Conservation (phyloP, 2,329 filamentous ascomycete species). For the Penicillium thymicola region DNA sequence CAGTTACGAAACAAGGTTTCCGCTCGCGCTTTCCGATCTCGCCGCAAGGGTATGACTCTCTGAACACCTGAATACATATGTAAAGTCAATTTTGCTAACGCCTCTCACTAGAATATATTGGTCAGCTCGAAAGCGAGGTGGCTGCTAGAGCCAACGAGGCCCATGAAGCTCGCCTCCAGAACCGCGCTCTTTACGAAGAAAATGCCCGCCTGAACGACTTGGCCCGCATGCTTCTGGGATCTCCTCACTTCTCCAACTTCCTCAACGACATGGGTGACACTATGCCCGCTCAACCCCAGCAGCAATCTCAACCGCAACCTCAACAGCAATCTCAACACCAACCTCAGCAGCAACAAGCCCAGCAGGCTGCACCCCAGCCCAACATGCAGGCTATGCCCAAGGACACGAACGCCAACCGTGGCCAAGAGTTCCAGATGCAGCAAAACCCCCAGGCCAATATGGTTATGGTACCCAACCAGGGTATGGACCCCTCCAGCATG, state of each 20-base stretch:
- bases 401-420: slow-evolving; percentile 61
- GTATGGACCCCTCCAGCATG: slow-evolving; percentile 67
- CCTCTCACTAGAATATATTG: slow-evolving; percentile 77
- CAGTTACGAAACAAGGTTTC: slow-evolving; percentile 99
- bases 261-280: slow-evolving; percentile 67
- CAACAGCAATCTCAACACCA: slow-evolving; percentile 28
- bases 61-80: neutral
- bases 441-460: slow-evolving; percentile 67
- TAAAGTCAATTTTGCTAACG: slow-evolving; percentile 1
- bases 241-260: slow-evolving; percentile 77
- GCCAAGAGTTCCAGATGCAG: slow-evolving; percentile 55
- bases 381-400: slow-evolving; percentile 55
- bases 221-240: slow-evolving; percentile 76
- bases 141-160: slow-evolving; percentile 79
- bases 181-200: slow-evolving; percentile 77
- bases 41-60: slow-evolving; percentile 78
- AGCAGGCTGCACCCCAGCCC: slow-evolving; percentile 38
- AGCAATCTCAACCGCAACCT: slow-evolving; percentile 17
- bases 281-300: slow-evolving; percentile 41
- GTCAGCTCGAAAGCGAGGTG: slow-evolving; percentile 87
- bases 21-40: slow-evolving; percentile 93
- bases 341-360: slow-evolving; percentile 37
- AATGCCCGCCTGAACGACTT: slow-evolving; percentile 76
- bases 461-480: slow-evolving; percentile 77
- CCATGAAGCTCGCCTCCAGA: slow-evolving; percentile 74